Conservation (phyloP, 1,284 basidiomycete genomes). For the Amylostereum areolatum region DNA sequence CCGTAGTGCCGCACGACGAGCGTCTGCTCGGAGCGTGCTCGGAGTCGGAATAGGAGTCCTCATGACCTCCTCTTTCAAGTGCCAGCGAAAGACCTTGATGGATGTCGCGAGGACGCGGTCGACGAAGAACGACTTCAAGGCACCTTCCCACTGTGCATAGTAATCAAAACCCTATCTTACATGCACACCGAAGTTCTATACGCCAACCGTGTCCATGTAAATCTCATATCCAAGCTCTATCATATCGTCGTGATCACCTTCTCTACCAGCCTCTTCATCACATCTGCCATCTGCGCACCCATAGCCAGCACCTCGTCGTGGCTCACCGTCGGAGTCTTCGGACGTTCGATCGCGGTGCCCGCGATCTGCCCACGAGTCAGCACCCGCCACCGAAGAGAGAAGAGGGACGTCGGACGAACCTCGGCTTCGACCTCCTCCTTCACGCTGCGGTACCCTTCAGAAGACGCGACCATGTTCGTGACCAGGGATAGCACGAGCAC, state of each 20-base stretch:
- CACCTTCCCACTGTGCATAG: no score
- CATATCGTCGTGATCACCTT: slow-evolving; percentile 37
- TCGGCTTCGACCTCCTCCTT: slow-evolving; percentile 70
- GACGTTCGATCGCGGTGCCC: slow-evolving; percentile 42
- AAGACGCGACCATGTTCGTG: slow-evolving; percentile 78
- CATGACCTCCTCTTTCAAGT: no score
- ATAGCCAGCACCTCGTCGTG: slow-evolving; percentile 76
- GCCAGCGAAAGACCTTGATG: no score
- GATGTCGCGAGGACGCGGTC: no score
- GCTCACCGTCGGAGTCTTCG: slow-evolving; percentile 51
- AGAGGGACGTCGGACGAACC: slow-evolving; percentile 32
- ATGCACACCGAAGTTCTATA: no score
- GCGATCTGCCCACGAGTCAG: slow-evolving; percentile 40
- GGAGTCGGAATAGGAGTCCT: no score
- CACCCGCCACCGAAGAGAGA: slow-evolving; percentile 3
- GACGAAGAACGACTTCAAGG: no score
- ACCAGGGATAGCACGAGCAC: slow-evolving; percentile 76
- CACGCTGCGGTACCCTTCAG: slow-evolving; percentile 62
- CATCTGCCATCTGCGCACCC: slow-evolving; percentile 63
- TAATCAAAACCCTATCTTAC: no score
- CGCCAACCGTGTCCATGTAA: no score
- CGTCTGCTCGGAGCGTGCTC: no score
- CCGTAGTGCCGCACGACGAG: no score
- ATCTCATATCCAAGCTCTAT: no score
- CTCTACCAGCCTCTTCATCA: slow-evolving; percentile 64